A percentile compares a stretch with the other conserved stretches of the same genome.
phyloP scores from a whole-genome alignment of 164 flowering plant species.

The Nelumbo lutea region DNA sequence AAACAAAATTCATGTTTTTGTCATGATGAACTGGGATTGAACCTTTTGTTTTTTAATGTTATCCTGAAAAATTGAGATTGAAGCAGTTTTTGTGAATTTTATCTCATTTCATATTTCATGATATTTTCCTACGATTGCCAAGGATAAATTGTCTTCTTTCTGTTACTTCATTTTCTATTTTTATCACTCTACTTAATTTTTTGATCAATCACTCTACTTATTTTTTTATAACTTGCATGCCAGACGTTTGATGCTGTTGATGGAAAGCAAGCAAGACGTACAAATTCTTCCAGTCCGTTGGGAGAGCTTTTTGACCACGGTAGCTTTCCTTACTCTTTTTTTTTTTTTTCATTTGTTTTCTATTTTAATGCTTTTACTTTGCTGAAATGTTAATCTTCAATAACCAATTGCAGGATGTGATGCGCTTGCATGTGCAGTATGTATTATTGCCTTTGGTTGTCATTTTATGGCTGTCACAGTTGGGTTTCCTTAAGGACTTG shows the following conservation, averaged over 20 bases:
- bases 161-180: background rate
- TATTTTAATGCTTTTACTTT: background rate
- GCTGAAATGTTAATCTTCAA: conserved; percentile 11
- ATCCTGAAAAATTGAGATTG: background rate
- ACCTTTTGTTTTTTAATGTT: no score
- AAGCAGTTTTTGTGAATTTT: background rate
- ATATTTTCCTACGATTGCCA: background rate
- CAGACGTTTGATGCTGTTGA: conserved; percentile 99
- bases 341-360: background rate
- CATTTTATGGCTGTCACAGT: background rate
- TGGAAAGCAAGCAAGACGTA: conserved; percentile 99
- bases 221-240: background rate
- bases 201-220: background rate
- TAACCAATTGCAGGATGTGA: conserved; percentile 80
- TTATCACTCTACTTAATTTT: no score
- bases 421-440: conserved; percentile 96
- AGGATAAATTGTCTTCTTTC: background rate
- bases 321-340: conserved; percentile 24
- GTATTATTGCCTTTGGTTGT: conserved; percentile 18
- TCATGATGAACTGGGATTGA: no score
- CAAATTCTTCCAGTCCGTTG: conserved; percentile 95
- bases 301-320: conserved; percentile 99
- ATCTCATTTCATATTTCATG: no score
- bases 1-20: no score
- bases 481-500: conserved; percentile 3